phyloP scores from a whole-genome alignment of 331 rosid species.

The Saraca asoca region DNA sequence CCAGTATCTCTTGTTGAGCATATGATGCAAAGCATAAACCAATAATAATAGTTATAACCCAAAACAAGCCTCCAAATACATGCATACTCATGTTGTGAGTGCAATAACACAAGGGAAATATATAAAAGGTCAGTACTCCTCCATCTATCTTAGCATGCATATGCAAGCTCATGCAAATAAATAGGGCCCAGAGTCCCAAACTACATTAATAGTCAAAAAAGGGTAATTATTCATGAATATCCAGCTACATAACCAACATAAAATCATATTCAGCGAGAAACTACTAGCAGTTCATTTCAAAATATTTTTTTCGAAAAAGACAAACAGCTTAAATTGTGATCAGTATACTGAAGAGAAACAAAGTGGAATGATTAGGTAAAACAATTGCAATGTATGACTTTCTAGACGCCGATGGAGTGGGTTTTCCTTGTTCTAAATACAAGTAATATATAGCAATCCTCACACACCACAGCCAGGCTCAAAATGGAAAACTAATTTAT shows the following conservation, averaged over 20 bases:
- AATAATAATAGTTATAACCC: neutral
- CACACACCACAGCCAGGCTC: neutral
- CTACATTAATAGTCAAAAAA: neutral
- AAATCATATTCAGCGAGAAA: neutral
- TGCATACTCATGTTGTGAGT: too few species aligned
- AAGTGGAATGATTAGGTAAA: neutral
- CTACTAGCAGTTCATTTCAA: too few species aligned
- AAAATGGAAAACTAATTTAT: neutral
- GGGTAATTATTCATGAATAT: neutral
- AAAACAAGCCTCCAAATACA: conserved; percentile 1
- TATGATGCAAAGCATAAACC: too few species aligned
- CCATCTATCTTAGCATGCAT: conserved; percentile 11
- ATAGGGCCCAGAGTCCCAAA: neutral
- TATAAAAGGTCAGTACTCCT: neutral
- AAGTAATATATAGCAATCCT: neutral
- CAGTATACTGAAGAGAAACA: neutral
- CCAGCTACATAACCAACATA: neutral
- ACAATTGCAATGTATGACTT: neutral
- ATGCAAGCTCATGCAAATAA: neutral
- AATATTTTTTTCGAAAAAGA: too few species aligned
- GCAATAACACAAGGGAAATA: conserved; percentile 8
- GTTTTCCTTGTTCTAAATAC: neutral
- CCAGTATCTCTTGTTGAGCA: too few species aligned
- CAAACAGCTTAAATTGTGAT: neutral
- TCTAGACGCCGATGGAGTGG: neutral